phyloP scores from a whole-genome alignment of 805 yeast species.

The Wickerhamomyces queroliae region DNA sequence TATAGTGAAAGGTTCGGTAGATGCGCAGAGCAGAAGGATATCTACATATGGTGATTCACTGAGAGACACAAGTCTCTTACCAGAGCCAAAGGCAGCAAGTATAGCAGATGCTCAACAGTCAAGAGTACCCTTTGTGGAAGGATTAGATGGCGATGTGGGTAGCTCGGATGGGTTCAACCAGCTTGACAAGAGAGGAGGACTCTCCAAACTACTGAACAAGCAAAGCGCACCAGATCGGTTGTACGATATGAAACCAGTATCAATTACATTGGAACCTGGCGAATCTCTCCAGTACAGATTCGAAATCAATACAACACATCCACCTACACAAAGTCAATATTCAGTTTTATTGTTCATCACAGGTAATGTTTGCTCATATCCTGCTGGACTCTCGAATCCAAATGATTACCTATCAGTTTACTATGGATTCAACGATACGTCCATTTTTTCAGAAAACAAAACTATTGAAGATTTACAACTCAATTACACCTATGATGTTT shows the following conservation, averaged over 20 bases:
- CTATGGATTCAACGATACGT: neutral
- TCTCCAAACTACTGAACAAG: neutral
- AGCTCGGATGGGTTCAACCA: neutral
- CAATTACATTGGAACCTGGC: neutral
- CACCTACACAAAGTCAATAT: neutral
- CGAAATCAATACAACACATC: neutral
- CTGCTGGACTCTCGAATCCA: neutral
- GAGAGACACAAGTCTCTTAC: too few species aligned
- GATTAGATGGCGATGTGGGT: too few species aligned
- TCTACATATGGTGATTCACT: too few species aligned
- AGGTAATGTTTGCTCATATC: neutral
- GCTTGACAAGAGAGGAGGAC: neutral
- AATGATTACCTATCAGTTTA: neutral
- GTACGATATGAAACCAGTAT: neutral
- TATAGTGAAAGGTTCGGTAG: too few species aligned
- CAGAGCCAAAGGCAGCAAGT: too few species aligned
- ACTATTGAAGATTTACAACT: neutral
- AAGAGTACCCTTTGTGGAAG: too few species aligned
- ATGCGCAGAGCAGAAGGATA: too few species aligned
- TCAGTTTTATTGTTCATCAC: neutral
- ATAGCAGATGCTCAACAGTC: too few species aligned
- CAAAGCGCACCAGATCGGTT: neutral
- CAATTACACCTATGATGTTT: neutral
- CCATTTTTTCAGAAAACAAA: neutral
- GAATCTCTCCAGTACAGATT: neutral